phyloP scores from a whole-genome alignment of 2,329 filamentous ascomycete genomes.

The Fusarium sp. region DNA sequence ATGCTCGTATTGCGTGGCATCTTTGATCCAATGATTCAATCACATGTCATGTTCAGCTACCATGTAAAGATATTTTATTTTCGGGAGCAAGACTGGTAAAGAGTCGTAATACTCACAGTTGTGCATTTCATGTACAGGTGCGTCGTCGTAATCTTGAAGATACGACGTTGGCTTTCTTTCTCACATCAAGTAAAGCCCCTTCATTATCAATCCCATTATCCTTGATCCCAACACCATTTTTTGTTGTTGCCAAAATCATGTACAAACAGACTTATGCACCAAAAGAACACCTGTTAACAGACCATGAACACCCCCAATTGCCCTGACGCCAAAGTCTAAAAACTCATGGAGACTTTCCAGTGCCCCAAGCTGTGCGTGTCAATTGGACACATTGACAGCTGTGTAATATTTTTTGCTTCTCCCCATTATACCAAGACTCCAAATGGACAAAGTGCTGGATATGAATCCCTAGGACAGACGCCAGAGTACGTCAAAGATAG shows the following conservation, averaged over 20 bases:
- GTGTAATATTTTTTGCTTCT: neutral
- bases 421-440: slow-evolving; percentile 14
- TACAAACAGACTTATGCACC: slow-evolving; percentile 28
- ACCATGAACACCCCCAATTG: slow-evolving; percentile 8
- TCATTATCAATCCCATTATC: slow-evolving; percentile 7
- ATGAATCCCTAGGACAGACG: slow-evolving; percentile 2
- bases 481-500: slow-evolving; percentile 20
- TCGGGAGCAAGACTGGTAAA: slow-evolving; percentile 1
- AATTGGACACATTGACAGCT: neutral
- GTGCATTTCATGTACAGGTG: slow-evolving; percentile 35
- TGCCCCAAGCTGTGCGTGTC: neutral
- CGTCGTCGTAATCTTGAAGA: neutral
- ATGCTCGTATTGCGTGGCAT: neutral
- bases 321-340: slow-evolving; percentile 21
- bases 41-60: neutral
- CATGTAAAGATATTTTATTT: slow-evolving; percentile 2
- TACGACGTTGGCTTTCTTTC: slow-evolving; percentile 3
- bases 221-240: slow-evolving; percentile 13
- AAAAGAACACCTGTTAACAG: slow-evolving; percentile 3
- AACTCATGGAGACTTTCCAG: slow-evolving; percentile 18
- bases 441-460: slow-evolving; percentile 1
- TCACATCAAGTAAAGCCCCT: slow-evolving; percentile 2
- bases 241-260: slow-evolving; percentile 18
- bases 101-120: neutral
- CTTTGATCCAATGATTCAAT: neutral